Base-by-base conservation (phyloP, 805 yeast species). In the Cyberlindnera nakhonratchasimensis region DNA sequence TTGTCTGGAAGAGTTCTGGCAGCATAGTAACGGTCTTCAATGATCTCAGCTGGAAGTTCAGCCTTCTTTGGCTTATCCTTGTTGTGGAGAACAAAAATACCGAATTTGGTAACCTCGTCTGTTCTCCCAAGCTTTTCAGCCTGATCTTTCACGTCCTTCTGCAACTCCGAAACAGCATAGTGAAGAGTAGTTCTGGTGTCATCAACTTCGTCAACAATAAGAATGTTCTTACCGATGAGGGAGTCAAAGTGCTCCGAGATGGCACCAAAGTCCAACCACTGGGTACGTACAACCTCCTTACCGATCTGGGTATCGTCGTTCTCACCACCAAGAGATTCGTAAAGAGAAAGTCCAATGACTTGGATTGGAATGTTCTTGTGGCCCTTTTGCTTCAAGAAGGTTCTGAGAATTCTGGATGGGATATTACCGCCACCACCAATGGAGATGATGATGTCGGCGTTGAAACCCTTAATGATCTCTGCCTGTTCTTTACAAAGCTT, bases 171-270 rank as follows among this genome's bases (percentile, higher is more conserved):
- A 29, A 86, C 29, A 3, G 95, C 95, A 58, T 86, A 87, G 61
- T 85, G 91, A 43, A 87, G 69, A 2, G 96, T 87, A 40, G 96
- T 87, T 72, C 96, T 82, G 19, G 95, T 86, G 61, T 87, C 96
- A 63, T 87, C 96, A 35, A 87, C 96, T 67, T 87, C 96, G 63
- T 87, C 96, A 26, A 87, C 93, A 55, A 87, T 85, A 51, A 87
- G 66, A 29, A 87, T 72, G 59, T 80, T 81, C 65, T 86, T 87
- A 53, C 95, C 95, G 45, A 87, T 81, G 48, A 87, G 71, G 35
- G 86, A 80, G 52, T 82, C 85, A 51, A 82, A 79, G 64, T 81
- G 86, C 63, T 78, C 71, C 37, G 71, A 74, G 40, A 85, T 68
- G 37, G 85, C 77, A 51, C 85, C 81, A 64, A 86, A 85, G 59